phyloP scores from a whole-genome alignment of 805 yeast genomes.

The Saccharomycopsis fibuligera region DNA sequence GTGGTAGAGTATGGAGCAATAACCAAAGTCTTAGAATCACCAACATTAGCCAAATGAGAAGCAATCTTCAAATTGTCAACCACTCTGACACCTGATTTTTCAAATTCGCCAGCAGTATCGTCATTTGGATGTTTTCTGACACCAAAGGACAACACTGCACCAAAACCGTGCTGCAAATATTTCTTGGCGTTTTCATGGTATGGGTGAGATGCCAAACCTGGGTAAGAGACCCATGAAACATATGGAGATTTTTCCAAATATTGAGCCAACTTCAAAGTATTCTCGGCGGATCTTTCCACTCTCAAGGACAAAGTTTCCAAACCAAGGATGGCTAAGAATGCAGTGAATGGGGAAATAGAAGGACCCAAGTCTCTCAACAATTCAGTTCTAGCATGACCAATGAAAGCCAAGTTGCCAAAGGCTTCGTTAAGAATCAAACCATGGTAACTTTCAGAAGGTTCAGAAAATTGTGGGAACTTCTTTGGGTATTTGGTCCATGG shows the following conservation, averaged over 20 bases:
- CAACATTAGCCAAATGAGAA: constrained; percentile 92
- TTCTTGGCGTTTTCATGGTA: constrained; percentile 79
- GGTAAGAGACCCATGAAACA: constrained; percentile 87
- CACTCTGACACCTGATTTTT: constrained; percentile 73
- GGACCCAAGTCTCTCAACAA: constrained; percentile 91
- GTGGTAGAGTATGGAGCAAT: constrained; percentile 96
- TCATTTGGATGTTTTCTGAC: constrained; percentile 53
- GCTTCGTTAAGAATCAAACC: constrained; percentile 80
- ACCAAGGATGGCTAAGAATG: constrained; percentile 85
- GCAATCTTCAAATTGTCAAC: constrained; percentile 82
- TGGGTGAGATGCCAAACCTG: constrained; percentile 75
- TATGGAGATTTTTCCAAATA: constrained; percentile 65
- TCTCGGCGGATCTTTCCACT: constrained; percentile 84
- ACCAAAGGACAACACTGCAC: constrained; percentile 86
- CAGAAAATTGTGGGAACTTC: constrained; percentile 84
- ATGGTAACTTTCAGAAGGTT: constrained; percentile 92
- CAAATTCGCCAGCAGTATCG: constrained; percentile 51
- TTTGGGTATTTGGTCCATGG: constrained; percentile 83
- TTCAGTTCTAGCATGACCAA: constrained; percentile 76
- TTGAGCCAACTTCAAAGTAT: constrained; percentile 74
- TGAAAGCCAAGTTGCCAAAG: constrained; percentile 73
- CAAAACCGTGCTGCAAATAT: constrained; percentile 73
- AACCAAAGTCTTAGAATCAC: constrained; percentile 91
- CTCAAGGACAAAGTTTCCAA: constrained; percentile 90
- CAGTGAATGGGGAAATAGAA: constrained; percentile 76